phyloP scores from a whole-genome alignment of 352 stramenopile genomes.

The Phytophthora tentaculata region DNA sequence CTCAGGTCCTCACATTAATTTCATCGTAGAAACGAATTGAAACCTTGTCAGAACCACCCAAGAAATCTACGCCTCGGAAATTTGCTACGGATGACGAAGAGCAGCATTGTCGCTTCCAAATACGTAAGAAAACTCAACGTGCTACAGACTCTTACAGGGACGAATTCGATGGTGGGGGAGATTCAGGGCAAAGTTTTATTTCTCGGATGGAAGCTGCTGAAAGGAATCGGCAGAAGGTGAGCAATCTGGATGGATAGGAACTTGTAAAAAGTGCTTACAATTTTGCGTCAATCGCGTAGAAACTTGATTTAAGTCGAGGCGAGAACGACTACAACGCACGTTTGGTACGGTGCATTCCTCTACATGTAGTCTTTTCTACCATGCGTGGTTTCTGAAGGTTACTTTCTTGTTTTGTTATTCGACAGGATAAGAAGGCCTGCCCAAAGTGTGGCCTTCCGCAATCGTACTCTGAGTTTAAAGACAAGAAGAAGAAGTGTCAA shows the following conservation, averaged over 20 bases:
- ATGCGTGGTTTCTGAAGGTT: no score
- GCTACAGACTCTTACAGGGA: constrained; percentile 21
- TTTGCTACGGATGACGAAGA: constrained; percentile 81
- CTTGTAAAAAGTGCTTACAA: constrained; percentile 7
- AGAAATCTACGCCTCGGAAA: constrained; percentile 44
- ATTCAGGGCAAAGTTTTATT: constrained; percentile 54
- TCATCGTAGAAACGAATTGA: constrained; percentile 69
- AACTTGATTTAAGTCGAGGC: constrained; percentile 70
- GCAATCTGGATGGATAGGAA: background rate
- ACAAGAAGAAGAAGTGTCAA: constrained; percentile 89
- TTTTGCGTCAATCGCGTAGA: constrained; percentile 37
- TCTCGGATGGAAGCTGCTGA: constrained; percentile 82
- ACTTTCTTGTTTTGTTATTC: no score
- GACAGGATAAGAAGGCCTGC: constrained; percentile 84
- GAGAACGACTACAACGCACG: constrained; percentile 80
- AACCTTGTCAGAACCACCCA: constrained; percentile 55
- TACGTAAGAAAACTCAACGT: constrained; percentile 34
- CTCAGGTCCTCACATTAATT: constrained; percentile 5
- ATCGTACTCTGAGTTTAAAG: constrained; percentile 83
- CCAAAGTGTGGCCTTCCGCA: constrained; percentile 71
- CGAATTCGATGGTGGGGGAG: constrained; percentile 42
- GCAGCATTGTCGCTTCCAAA: constrained; percentile 72
- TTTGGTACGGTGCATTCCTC: constrained; percentile 36
- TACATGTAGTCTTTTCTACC: no score
- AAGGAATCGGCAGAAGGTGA: constrained; percentile 78